phyloP scores from a whole-genome alignment of 306 rosid genomes.

The Medicago ruthenica region DNA sequence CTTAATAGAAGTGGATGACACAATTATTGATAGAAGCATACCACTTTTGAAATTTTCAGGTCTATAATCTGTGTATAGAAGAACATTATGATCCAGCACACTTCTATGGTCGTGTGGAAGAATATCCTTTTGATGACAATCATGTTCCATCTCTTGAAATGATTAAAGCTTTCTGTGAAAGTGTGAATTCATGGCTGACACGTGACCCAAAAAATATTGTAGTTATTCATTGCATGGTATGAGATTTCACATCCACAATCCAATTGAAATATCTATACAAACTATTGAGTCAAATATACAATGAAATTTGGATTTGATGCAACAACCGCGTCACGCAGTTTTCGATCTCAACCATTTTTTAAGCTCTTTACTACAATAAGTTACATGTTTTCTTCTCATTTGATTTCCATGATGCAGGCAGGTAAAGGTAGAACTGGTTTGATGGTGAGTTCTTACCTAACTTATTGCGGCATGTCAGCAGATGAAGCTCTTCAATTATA shows the following conservation, averaged over 20 bases:
- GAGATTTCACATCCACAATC: slow-evolving; percentile 35
- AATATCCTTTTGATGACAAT: slow-evolving; percentile 90
- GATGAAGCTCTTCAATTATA: slow-evolving; percentile 89
- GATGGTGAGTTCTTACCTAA: slow-evolving; percentile 86
- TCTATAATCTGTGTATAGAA: slow-evolving; percentile 92
- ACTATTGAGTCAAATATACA: no score
- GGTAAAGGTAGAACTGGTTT: slow-evolving; percentile 98
- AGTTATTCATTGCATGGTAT: slow-evolving; percentile 96
- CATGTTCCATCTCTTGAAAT: slow-evolving; percentile 83
- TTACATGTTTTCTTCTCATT: slow-evolving; percentile 25
- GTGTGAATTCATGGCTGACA: slow-evolving; percentile 77
- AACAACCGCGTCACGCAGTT: no score
- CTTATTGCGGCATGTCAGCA: slow-evolving; percentile 79
- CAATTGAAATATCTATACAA: not conserved
- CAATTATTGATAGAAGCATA: not conserved
- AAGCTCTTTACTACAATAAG: slow-evolving; percentile 6
- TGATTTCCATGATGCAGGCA: slow-evolving; percentile 66
- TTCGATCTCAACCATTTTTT: no score
- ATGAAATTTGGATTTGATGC: no score
- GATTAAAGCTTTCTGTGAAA: slow-evolving; percentile 82
- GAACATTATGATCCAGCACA: slow-evolving; percentile 77
- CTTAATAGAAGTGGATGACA: no score
- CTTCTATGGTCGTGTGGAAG: slow-evolving; percentile 86
- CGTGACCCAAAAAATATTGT: slow-evolving; percentile 74
- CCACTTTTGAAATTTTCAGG: slow-evolving; percentile 53